phyloP scores from a whole-genome alignment of 1,139 yeast species.

The Suhomyces choctaworum region DNA sequence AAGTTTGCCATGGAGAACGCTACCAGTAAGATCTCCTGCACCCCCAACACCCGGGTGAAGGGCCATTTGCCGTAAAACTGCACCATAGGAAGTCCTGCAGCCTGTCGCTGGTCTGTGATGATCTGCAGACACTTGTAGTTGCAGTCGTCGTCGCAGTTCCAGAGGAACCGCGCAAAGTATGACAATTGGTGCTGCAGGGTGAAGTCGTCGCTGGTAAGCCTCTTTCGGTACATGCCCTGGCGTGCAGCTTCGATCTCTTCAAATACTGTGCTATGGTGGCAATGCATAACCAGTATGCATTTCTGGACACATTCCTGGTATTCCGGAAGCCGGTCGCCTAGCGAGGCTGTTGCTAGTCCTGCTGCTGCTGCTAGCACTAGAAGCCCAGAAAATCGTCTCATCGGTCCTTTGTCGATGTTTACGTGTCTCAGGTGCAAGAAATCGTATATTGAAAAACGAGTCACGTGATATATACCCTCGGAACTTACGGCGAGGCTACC shows the following conservation, averaged over 20 bases:
- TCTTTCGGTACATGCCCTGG: neutral
- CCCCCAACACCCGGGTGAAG: slow-evolving; percentile 37
- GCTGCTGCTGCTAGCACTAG: neutral
- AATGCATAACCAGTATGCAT: slow-evolving; percentile 16
- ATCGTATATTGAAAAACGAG: too few species aligned
- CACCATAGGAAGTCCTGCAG: slow-evolving; percentile 28
- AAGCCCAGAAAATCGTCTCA: slow-evolving; percentile 2
- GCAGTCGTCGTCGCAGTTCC: slow-evolving; percentile 46
- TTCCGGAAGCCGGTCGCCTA: slow-evolving; percentile 22
- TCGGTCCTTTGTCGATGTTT: neutral
- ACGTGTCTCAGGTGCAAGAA: too few species aligned
- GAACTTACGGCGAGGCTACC: neutral
- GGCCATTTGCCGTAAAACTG: slow-evolving; percentile 54
- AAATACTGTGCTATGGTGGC: slow-evolving; percentile 13
- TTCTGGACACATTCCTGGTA: slow-evolving; percentile 16
- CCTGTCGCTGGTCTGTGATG: slow-evolving; percentile 28
- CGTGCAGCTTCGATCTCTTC: slow-evolving; percentile 9
- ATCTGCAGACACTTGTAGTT: slow-evolving; percentile 45
- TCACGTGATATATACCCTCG: neutral
- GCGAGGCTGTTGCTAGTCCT: slow-evolving; percentile 12
- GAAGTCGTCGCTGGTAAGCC: slow-evolving; percentile 5
- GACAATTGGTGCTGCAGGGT: slow-evolving; percentile 11
- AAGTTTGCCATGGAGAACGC: slow-evolving; percentile 42
- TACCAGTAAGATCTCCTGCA: slow-evolving; percentile 41
- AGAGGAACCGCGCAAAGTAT: slow-evolving; percentile 16